phyloP scores from a whole-genome alignment of 2,329 filamentous ascomycete genomes.

The Paradendryphiella salina region DNA sequence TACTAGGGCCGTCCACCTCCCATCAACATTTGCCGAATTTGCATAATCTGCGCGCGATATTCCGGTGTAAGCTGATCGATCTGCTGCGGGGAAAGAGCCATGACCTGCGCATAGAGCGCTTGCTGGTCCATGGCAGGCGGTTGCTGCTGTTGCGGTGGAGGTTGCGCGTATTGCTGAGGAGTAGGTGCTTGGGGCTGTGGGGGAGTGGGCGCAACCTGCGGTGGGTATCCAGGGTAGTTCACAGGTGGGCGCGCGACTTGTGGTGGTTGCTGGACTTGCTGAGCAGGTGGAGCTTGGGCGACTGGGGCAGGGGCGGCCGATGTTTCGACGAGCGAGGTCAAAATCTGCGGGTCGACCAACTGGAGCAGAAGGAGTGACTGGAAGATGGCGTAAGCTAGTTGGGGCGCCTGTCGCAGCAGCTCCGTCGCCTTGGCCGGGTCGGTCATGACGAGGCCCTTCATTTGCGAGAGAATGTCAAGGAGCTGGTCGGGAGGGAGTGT shows the following conservation, averaged over 20 bases:
- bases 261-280: slow-evolving; percentile 44
- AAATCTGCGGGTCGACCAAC: slow-evolving; percentile 81
- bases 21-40: slow-evolving; percentile 68
- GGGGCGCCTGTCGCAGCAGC: slow-evolving; percentile 83
- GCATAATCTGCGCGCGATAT: slow-evolving; percentile 77
- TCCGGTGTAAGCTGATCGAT: slow-evolving; percentile 78
- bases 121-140: slow-evolving; percentile 56
- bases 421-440: slow-evolving; percentile 85
- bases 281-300: slow-evolving; percentile 44
- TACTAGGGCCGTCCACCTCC: slow-evolving; percentile 24
- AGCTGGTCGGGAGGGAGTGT: slow-evolving; percentile 86
- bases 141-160: slow-evolving; percentile 37
- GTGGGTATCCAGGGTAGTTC: slow-evolving; percentile 45
- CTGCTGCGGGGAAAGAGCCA: slow-evolving; percentile 76
- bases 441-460: slow-evolving; percentile 83
- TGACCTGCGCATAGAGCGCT: slow-evolving; percentile 76
- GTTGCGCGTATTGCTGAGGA: slow-evolving; percentile 50
- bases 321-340: slow-evolving; percentile 76
- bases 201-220: slow-evolving; percentile 57
- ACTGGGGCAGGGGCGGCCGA: slow-evolving; percentile 36
- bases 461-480: slow-evolving; percentile 89
- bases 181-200: slow-evolving; percentile 50
- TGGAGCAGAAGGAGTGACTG: slow-evolving; percentile 92
- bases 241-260: slow-evolving; percentile 37
- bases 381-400: slow-evolving; percentile 93